Base-by-base conservation (phyloP, 1,139 yeast species). In the Geotrichum bryndzae region DNA sequence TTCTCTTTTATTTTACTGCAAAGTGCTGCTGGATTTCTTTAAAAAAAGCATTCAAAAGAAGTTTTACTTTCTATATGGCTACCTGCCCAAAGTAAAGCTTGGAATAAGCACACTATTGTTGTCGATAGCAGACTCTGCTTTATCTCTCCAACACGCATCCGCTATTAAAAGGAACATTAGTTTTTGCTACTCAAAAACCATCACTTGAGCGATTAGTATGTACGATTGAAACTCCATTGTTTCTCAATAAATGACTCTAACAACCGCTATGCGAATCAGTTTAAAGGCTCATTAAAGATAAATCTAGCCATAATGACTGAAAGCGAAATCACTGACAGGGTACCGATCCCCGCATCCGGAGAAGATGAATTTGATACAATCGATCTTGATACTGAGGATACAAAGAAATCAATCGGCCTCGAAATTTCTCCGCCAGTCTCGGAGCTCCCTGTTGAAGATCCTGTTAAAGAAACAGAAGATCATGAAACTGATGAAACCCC, bases 1-100 rank as follows among this genome's bases (percentile, higher is more conserved):
- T 58, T 57, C 6, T 53, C 57, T 22, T 54, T 50, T 7, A 31
- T 57, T n/a, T 58, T 57, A 8, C 46, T 48, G 3, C 54, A 53
- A 18, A 31, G 35, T 54, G 3, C 57, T 57, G 22, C 57, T 3
- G 53, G 61, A 33, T 58, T 58, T 57, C 5, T 25, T 25, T 3
- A 56, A 50, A 15, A 53, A 15, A 58, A 54, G 6, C 54, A 53
- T 23, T 53, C 31, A 11, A 50, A 53, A 27, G 33, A 22, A 3
- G 5, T 23, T 11, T 58, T 53, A 15, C n/a, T 18, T 7, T 15
- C 41, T 29, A 53, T 18, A 45, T 58, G 61, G 15, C 50, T 58
- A 10, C 53, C 61, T 15, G 33, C 15, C 25, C 27, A 22, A 41
- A 58, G 22, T 41, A n/a, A 41, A 41, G 48, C 48, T 41, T 41